Evolutionary conservation across 2,329 filamentous ascomycete species (phyloP).

Genomic region (Fusarium sacchari): DNA sequence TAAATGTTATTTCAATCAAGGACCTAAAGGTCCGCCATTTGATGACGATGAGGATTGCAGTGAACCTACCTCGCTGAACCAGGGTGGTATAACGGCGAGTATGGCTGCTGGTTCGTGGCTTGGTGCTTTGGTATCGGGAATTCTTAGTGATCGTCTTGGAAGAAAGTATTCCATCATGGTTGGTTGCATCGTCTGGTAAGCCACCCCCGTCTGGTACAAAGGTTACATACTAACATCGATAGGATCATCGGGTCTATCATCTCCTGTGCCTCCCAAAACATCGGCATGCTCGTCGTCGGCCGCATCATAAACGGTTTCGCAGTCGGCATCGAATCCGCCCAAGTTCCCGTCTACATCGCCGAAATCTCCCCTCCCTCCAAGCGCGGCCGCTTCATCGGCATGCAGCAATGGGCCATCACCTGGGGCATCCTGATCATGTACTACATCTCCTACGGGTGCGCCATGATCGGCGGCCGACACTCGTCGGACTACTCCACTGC

Average conservation of each 20-base stretch:
- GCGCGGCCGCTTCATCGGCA: constrained; percentile 52
- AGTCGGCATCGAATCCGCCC: constrained; percentile 73
- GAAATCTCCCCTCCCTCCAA: constrained; percentile 71
- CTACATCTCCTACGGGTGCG: constrained; percentile 74
- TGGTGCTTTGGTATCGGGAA: constrained; percentile 59
- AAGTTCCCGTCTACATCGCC: constrained; percentile 76
- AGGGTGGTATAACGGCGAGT: constrained; percentile 63
- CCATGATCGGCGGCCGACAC: constrained; percentile 59
- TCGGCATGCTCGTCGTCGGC: constrained; percentile 52
- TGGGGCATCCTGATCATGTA: constrained; percentile 75
- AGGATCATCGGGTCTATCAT: constrained; percentile 62
- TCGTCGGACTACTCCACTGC: constrained; percentile 61
- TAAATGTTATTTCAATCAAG: constrained; percentile 53
- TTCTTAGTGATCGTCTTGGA: constrained; percentile 60
- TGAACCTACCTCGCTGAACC: constrained; percentile 53
- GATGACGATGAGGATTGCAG: constrained; percentile 43
- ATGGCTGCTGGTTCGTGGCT: constrained; percentile 63
- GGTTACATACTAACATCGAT: background rate
- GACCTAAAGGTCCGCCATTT: constrained; percentile 47
- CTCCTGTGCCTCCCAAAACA: constrained; percentile 57
- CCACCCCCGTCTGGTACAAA: background rate
- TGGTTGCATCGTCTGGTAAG: constrained; percentile 62
- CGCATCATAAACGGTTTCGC: constrained; percentile 71
- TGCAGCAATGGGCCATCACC: constrained; percentile 78
- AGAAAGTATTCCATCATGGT: constrained; percentile 62